phyloP scores from a whole-genome alignment of 108 stramenopile species.

The Skeletonema tropicum region DNA sequence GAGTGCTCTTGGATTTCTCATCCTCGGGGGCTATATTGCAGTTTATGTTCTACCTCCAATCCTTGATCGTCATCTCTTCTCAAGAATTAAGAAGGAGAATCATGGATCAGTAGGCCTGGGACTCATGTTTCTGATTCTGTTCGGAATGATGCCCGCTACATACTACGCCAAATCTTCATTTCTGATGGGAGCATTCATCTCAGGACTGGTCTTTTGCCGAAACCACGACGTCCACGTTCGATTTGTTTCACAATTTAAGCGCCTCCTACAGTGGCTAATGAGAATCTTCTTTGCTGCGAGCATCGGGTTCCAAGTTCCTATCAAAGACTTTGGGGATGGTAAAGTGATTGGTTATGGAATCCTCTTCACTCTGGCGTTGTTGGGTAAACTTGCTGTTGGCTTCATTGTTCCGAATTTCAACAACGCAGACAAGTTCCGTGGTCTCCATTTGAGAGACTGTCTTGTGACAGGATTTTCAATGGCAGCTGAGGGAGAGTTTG shows the following conservation, averaged over 20 bases:
- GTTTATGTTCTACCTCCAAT: conserved; percentile 61
- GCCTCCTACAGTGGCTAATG: conserved; percentile 85
- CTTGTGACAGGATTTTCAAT: conserved; percentile 73
- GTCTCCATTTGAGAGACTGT: conserved; percentile 64
- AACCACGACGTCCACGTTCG: conserved; percentile 60
- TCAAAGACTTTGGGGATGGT: conserved; percentile 63
- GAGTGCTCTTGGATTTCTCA: conserved; percentile 64
- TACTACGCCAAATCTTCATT: conserved; percentile 65
- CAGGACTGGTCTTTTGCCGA: conserved; percentile 79
- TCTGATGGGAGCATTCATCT: conserved; percentile 64
- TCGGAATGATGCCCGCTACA: conserved; percentile 60
- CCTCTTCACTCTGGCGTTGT: conserved; percentile 64
- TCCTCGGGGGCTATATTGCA: conserved; percentile 75
- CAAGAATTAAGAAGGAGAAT: conserved; percentile 31
- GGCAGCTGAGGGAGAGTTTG: conserved; percentile 85
- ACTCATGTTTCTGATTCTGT: conserved; percentile 50
- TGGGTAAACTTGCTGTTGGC: conserved; percentile 78
- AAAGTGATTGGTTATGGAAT: conserved; percentile 74
- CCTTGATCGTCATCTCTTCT: conserved; percentile 48
- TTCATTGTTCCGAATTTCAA: conserved; percentile 84
- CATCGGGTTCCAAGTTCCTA: conserved; percentile 80
- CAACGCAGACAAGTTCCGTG: conserved; percentile 54
- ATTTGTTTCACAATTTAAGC: conserved; percentile 81
- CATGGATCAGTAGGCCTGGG: conserved; percentile 60
- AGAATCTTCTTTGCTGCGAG: conserved; percentile 86